Base-by-base conservation (phyloP, 163 green algal species). In the Coccomyxa subellipsoidea region DNA sequence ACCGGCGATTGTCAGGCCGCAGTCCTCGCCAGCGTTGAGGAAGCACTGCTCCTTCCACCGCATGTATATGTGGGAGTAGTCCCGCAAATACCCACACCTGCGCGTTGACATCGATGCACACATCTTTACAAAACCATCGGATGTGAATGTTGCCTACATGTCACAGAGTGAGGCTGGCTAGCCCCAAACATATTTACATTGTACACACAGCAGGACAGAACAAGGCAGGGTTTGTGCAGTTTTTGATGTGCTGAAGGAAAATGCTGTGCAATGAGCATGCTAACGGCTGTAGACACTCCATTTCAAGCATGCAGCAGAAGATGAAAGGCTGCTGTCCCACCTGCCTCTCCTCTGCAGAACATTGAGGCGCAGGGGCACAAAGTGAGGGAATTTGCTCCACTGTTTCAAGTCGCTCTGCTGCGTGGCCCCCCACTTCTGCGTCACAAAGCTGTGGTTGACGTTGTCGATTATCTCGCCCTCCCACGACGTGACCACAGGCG, bases 401-500 rank as follows among this genome's bases (percentile, higher is more conserved):
- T 96, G 89, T 31, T 87, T 79, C 40, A 95, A 38, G 82, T 98
- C 94, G 2, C 84, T 93, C 15, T 91, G 82, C 7, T 77, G 81
- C 53, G 59, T 85, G 47, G 90, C 90, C 27, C 88, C 87, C 91
- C 90, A 97, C 80, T 96, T 93, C 47, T 86, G 76, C 3, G 93
- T 96, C 84, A 90, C 92, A 84, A 98, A 97, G 70, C 81, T 90
- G 84, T 94, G 73, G 86, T 97, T 92, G 2, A 88, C 69, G 83
- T 96, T 96, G 88, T 98, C 94, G 15, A 98, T 87, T 59, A 97
- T 93, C 40, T 98, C 93, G 0, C 93, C 94, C 82, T 96, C 91
- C 69, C 89, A 95, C 77, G 93, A 94, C 7, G 86, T 89, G 10
- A 72, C 7, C 38, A 80, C 76, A 35, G 76, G 76, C 15, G 37